These are phyloP conservation scores for Tripidium arundinaceum DNA, from an alignment of 202 grass and related monocot species.

Conservation along the genomic window DNA sequence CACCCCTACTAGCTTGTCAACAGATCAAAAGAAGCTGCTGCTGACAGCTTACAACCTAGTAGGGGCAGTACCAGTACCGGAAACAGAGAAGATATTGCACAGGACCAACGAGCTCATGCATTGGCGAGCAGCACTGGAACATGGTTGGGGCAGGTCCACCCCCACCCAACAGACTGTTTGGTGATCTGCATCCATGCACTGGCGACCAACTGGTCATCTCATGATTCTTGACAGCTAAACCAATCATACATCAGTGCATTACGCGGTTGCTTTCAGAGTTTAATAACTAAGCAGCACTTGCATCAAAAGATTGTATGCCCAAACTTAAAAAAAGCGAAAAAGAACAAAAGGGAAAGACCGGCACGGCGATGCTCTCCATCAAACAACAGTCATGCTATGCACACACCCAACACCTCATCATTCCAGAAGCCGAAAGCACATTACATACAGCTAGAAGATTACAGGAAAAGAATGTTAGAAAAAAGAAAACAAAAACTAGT, in stretches of 20 bases:
- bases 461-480: conserved; percentile 34
- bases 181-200: conserved; percentile 33
- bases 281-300: conserved; percentile 9
- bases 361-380: not conserved
- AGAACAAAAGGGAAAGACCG: not conserved
- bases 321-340: not conserved
- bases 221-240: conserved; percentile 42
- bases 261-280: conserved; percentile 1
- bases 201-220: conserved; percentile 14
- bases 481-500: conserved; percentile 15
- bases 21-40: not conserved
- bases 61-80: not conserved
- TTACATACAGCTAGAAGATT: conserved; percentile 49
- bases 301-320: not conserved
- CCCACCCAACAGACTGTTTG: conserved; percentile 45
- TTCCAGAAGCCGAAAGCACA: conserved; percentile 48
- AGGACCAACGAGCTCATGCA: not conserved
- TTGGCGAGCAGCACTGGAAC: conserved; percentile 9
- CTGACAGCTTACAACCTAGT: conserved; percentile 1
- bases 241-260: conserved; percentile 14
- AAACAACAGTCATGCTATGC: conserved; percentile 37
- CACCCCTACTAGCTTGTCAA: no score
- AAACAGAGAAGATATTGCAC: not conserved
- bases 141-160: conserved; percentile 52
- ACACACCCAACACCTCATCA: conserved; percentile 39